Percentiles rank a stretch among this genome's conserved stretches.
Evolutionary conservation across 345 rosid species (phyloP).

Genomic region (Rhodamnia rubescens): DNA sequence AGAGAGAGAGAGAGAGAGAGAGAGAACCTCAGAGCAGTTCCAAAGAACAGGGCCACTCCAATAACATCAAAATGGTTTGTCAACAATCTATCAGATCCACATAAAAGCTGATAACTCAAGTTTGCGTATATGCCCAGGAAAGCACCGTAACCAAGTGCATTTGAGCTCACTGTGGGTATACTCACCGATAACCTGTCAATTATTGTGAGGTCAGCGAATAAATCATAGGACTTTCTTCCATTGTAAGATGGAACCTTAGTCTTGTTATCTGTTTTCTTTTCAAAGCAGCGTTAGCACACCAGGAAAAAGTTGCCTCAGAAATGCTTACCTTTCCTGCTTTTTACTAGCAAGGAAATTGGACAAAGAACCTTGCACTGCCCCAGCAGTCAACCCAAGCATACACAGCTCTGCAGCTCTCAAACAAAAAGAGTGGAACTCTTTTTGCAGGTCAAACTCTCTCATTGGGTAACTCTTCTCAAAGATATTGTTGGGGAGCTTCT

Average conservation of each 20-base stretch:
- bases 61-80: constrained; percentile 84
- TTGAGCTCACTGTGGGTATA: constrained; percentile 52
- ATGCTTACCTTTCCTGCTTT: constrained; percentile 62
- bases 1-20: constrained; percentile 1
- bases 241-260: not conserved
- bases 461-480: constrained; percentile 89
- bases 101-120: constrained; percentile 70
- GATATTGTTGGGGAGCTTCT: constrained; percentile 91
- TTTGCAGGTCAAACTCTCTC: constrained; percentile 79
- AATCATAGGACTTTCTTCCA: not conserved
- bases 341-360: constrained; percentile 53
- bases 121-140: constrained; percentile 85
- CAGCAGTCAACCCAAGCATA: constrained; percentile 66
- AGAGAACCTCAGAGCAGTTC: constrained; percentile 76
- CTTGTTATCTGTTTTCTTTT: not conserved
- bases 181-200: constrained; percentile 64
- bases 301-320: not conserved
- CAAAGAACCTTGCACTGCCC: constrained; percentile 77
- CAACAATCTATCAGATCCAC: constrained; percentile 68
- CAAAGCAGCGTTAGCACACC: not conserved
- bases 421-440: constrained; percentile 81
- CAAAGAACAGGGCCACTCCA: constrained; percentile 76
- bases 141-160: constrained; percentile 80
- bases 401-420: constrained; percentile 83
- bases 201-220: not conserved